These are phyloP conservation scores for Daphne laureola DNA, from an alignment of 441 rosid genomes.

Conservation along the genomic window DNA sequence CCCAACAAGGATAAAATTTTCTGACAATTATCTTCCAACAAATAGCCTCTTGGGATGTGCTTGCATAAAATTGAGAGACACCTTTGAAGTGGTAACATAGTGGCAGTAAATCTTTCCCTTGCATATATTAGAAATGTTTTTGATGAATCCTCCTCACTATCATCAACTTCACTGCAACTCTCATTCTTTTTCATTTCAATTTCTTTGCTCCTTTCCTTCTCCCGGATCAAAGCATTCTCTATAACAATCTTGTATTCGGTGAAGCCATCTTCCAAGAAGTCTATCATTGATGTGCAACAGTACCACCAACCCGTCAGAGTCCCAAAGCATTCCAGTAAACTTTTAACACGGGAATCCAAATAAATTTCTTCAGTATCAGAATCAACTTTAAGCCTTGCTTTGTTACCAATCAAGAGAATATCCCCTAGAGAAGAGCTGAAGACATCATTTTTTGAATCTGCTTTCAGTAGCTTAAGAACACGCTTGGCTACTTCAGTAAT, in stretches of 20 bases:
- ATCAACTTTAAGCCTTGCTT: conserved; percentile 20
- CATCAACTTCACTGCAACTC: conserved; percentile 6
- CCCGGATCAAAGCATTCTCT: conserved; percentile 14
- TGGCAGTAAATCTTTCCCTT: conserved; percentile 16
- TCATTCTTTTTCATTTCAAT: conserved; percentile 9
- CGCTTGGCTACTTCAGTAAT: conserved; percentile 39
- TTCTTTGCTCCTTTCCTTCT: conserved; percentile 2
- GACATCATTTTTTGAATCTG: conserved; percentile 1
- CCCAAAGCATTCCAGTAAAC: conserved; percentile 25
- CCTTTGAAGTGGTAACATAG: conserved; percentile 12
- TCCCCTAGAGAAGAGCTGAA: conserved; percentile 20
- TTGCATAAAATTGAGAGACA: conserved; percentile 22
- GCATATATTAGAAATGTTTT: conserved; percentile 25
- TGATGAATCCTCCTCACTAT: background rate
- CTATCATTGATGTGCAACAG: conserved; percentile 19
- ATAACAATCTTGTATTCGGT: conserved; percentile 10
- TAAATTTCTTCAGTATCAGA: conserved; percentile 26
- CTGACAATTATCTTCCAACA: conserved; percentile 10
- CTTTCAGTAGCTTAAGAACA: conserved; percentile 25
- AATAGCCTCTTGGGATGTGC: conserved; percentile 22
- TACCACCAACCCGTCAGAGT: conserved; percentile 21
- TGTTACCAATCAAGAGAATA: conserved; percentile 32
- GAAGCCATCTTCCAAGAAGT: conserved; percentile 27
- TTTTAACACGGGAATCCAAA: conserved; percentile 30
- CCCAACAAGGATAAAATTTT: conserved; percentile 14